Evolutionary conservation across 768 basidiomycete genomes (phyloP).

Genomic region (Lentinula lateritia): DNA sequence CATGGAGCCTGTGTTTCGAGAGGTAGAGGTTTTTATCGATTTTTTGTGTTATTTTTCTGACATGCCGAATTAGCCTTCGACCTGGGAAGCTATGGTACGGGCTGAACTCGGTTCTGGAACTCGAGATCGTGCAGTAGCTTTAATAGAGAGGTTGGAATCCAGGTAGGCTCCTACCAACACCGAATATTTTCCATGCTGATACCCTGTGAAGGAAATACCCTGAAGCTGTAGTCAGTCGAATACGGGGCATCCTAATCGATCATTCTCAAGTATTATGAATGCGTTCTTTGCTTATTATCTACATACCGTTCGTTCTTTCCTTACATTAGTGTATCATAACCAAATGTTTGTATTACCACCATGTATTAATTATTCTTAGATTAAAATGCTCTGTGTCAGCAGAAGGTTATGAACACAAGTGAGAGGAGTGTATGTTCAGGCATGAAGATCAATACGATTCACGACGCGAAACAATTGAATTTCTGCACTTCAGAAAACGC

Average conservation of each 20-base stretch:
- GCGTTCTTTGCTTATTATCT: background rate
- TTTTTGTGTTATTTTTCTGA: background rate
- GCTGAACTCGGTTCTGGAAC: constrained; percentile 82
- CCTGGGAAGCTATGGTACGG: constrained; percentile 94
- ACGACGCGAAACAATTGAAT: background rate
- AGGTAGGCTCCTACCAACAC: constrained; percentile 39
- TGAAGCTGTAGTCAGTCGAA: constrained; percentile 71
- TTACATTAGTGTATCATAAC: background rate
- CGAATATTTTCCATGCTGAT: background rate
- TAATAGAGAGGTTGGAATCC: constrained; percentile 68
- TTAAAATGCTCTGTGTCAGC: background rate
- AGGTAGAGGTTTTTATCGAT: constrained; percentile 40
- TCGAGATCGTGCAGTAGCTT: constrained; percentile 57
- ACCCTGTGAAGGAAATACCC: constrained; percentile 55
- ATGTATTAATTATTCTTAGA: background rate
- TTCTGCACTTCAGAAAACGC: constrained; percentile 47
- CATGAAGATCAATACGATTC: too few relatives aligned
- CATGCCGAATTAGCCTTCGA: constrained; percentile 58
- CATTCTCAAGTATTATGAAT: constrained; percentile 31
- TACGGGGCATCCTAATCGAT: constrained; percentile 76
- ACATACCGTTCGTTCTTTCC: too few relatives aligned
- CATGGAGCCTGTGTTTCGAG: constrained; percentile 71
- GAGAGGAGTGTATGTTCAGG: background rate
- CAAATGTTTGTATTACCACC: background rate
- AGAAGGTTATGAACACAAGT: background rate